phyloP scores from a whole-genome alignment of 2,329 filamentous ascomycete species.

The Incumbomyces lentus region DNA sequence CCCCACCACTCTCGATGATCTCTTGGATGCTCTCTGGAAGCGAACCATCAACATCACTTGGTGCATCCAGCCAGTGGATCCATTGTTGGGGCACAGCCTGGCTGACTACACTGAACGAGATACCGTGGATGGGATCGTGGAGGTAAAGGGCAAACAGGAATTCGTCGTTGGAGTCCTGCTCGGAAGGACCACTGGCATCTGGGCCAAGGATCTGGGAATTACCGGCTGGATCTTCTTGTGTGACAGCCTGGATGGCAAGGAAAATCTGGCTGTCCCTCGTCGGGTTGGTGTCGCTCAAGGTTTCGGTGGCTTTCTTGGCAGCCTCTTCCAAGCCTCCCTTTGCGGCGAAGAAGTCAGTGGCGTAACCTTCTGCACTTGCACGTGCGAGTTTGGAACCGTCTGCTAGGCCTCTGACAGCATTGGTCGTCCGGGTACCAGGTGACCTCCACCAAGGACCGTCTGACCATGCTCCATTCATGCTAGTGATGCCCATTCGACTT shows the following conservation, averaged over 20 bases:
- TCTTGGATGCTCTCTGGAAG: slow-evolving; percentile 77
- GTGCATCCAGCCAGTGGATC: slow-evolving; percentile 82
- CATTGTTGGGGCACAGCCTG: slow-evolving; percentile 76
- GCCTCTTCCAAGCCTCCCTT: slow-evolving; percentile 72
- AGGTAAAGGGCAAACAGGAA: slow-evolving; percentile 70
- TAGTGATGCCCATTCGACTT: slow-evolving; percentile 32
- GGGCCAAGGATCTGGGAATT: slow-evolving; percentile 55
- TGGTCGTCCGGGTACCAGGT: slow-evolving; percentile 57
- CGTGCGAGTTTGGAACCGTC: slow-evolving; percentile 88
- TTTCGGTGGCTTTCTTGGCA: slow-evolving; percentile 66
- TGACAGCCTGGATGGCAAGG: slow-evolving; percentile 83
- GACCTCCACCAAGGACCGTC: slow-evolving; percentile 93
- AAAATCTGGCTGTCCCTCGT: slow-evolving; percentile 91
- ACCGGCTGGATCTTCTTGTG: slow-evolving; percentile 46
- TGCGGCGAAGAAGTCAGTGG: slow-evolving; percentile 69
- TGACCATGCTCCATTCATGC: slow-evolving; percentile 55
- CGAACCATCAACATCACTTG: slow-evolving; percentile 35
- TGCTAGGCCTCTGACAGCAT: slow-evolving; percentile 65
- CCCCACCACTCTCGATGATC: slow-evolving; percentile 62
- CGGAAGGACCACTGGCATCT: slow-evolving; percentile 24
- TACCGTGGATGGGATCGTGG: slow-evolving; percentile 78
- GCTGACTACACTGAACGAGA: slow-evolving; percentile 72
- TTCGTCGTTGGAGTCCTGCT: slow-evolving; percentile 42
- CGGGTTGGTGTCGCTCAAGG: slow-evolving; percentile 73
- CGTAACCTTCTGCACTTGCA: slow-evolving; percentile 79